These are phyloP conservation scores for Macrotyloma uniflorum DNA, from an alignment of 306 rosid species.

Conservation along the genomic window DNA sequence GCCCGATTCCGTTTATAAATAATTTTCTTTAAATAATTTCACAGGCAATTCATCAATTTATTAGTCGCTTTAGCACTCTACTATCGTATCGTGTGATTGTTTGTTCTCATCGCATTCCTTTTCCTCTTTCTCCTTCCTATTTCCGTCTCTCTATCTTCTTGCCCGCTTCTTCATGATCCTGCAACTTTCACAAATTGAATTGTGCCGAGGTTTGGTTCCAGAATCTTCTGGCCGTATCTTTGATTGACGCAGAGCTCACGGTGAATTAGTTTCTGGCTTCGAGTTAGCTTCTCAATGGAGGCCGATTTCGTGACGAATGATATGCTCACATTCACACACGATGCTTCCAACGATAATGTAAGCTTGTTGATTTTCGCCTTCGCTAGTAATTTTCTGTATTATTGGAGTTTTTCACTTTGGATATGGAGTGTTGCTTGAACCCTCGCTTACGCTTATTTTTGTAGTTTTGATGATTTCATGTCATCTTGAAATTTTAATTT, in stretches of 20 bases:
- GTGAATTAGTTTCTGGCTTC: conserved; percentile 34
- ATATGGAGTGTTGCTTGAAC: conserved; percentile 23
- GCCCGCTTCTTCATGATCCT: background rate
- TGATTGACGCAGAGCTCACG: background rate
- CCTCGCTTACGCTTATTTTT: conserved; percentile 20
- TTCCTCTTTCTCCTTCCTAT: background rate
- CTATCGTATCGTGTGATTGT: background rate
- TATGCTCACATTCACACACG: conserved; percentile 53
- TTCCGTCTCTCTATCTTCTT: background rate
- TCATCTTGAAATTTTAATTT: background rate
- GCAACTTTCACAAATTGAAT: conserved; percentile 1
- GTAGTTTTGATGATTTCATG: background rate
- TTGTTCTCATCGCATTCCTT: background rate
- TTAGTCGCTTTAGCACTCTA: background rate
- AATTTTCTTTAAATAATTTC: background rate
- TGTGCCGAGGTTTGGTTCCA: background rate
- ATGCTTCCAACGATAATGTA: conserved; percentile 53
- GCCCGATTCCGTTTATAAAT: background rate
- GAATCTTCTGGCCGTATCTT: conserved; percentile 16
- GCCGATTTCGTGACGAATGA: conserved; percentile 64
- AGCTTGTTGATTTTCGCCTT: conserved; percentile 11
- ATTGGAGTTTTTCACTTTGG: background rate
- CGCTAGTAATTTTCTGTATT: background rate
- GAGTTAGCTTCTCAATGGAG: conserved; percentile 54
- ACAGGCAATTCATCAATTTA: background rate